A percentile compares a stretch with the other conserved stretches of the same genome.
Conservation (phyloP, 352 stramenopile genomes). For the Stramenopiles sp. region DNA sequence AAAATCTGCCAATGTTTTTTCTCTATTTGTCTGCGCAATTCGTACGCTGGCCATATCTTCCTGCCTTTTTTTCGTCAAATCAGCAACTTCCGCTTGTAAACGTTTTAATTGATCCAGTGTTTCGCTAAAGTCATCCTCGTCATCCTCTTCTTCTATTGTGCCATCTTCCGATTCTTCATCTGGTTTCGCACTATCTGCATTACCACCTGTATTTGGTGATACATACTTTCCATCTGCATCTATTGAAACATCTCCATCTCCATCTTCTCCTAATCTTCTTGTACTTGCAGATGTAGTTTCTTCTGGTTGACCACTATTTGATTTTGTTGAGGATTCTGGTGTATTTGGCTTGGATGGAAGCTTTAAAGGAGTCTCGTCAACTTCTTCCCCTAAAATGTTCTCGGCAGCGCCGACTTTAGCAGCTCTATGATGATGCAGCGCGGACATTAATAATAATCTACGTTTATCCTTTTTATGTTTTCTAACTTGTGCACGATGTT, state of each 20-base stretch:
- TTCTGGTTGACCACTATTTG: neutral
- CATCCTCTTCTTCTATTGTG: neutral
- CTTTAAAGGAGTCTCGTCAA: neutral
- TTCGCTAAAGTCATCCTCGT: neutral
- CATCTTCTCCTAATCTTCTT: neutral
- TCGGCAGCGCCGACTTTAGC: neutral
- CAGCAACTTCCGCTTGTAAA: neutral
- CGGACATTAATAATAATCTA: neutral
- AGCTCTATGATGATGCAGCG: neutral
- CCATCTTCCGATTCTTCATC: neutral
- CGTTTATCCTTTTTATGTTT: neutral
- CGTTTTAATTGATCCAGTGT: neutral
- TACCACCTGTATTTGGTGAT: too few species aligned
- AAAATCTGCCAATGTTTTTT: neutral
- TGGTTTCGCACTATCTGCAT: too few species aligned
- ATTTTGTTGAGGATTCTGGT: neutral
- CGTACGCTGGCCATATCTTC: neutral
- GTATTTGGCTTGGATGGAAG: neutral
- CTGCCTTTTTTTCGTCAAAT: neutral
- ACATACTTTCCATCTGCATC: too few species aligned
- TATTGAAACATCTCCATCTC: neutral
- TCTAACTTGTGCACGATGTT: neutral
- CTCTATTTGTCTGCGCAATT: neutral
- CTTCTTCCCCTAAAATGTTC: neutral
- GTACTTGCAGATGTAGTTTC: too few species aligned